A percentile compares a stretch with the other conserved stretches of the same genome.
Conservation (phyloP, 2,329 filamentous ascomycete genomes). For the Venturiaceae sp. region DNA sequence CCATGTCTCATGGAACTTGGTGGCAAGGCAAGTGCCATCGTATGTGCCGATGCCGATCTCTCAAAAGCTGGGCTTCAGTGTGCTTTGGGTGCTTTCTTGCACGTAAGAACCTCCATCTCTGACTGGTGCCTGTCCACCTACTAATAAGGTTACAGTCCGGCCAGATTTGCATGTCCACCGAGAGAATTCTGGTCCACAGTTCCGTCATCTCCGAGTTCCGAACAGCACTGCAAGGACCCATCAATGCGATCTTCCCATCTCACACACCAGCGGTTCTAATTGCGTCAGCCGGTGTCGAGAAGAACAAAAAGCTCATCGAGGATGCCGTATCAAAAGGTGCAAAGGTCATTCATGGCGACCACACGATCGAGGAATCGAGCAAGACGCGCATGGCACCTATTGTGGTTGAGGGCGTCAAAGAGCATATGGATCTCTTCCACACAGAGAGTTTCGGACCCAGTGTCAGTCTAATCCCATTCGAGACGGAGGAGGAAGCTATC, state of each 20-base stretch:
- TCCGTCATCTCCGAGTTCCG: conserved; percentile 24
- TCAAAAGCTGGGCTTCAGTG: conserved; percentile 28
- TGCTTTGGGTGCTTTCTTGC: conserved; percentile 21
- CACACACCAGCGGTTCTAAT: conserved; percentile 1
- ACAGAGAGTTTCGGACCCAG: conserved; percentile 30
- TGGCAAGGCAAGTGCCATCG: conserved; percentile 34
- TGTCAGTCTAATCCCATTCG: conserved; percentile 22
- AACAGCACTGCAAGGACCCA: conserved; percentile 20
- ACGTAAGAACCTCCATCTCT: background rate
- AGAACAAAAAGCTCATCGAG: conserved; percentile 13
- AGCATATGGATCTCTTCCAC: conserved; percentile 22
- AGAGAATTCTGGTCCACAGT: conserved; percentile 27
- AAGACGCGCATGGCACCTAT: conserved; percentile 14
- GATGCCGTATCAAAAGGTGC: conserved; percentile 7
- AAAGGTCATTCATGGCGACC: conserved; percentile 9
- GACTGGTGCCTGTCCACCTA: conserved; percentile 17
- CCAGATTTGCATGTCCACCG: conserved; percentile 27
- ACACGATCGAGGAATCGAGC: background rate
- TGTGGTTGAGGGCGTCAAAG: conserved; percentile 23
- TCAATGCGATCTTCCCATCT: conserved; percentile 11
- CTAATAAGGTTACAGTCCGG: conserved; percentile 15
- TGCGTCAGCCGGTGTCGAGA: conserved; percentile 11
- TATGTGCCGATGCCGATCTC: conserved; percentile 34
- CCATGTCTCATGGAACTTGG: conserved; percentile 33
- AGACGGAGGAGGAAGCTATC: conserved; percentile 28